Evolutionary conservation across 1,284 basidiomycete genomes (phyloP), one percentile per base, ranked within the genome.

Genomic region (Cutaneotrichosporon sp.): DNA sequence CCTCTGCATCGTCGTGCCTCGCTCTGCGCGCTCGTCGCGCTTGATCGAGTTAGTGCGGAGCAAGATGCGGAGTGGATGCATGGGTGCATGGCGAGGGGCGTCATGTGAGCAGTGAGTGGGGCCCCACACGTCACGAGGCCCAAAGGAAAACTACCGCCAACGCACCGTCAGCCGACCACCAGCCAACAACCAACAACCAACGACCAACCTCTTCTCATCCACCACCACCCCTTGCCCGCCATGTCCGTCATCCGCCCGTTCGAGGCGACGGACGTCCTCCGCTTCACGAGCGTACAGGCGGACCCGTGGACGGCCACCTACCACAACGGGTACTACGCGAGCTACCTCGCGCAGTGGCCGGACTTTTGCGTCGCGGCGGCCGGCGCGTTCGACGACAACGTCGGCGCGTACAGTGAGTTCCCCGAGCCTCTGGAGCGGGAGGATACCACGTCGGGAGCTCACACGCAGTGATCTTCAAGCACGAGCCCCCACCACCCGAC

Each of bases 241-340:
- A 83, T 83, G 82, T 82, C 82, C 9, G 70, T 80, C 29, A 76
- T 82, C 20, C 72, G 81, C 7, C 81, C 82, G 0, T 82, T 83
- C 56, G 72, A 80, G 33, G 78, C 80, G 20, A 76, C 72, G 4
- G 82, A 83, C 62, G 72, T 83, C 10, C 76, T 83, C 56, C 67
- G 66, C 20, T 82, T 83, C 75, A 82, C 82, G 71, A 74, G 72
- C 34, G 80, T 83, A 67, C 83, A 83, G 63, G 74, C 80, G 31
- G 82, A 83, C 66, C 70, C 80, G 25, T 83, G 82, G 82, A 83
- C 82, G n/a, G 82, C 82, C 47, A 83, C 82, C 71, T 79, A 79
- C 64, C 71, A 74, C 56, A 75, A 65, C 49, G 75, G 74, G 25
- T 79, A 79, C 64, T 79, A 79, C 54, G 64, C 72, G 11, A 69